These are phyloP conservation scores for Penstemon eatonii DNA, from an alignment of 257 asterid genomes.

Conservation along the genomic window DNA sequence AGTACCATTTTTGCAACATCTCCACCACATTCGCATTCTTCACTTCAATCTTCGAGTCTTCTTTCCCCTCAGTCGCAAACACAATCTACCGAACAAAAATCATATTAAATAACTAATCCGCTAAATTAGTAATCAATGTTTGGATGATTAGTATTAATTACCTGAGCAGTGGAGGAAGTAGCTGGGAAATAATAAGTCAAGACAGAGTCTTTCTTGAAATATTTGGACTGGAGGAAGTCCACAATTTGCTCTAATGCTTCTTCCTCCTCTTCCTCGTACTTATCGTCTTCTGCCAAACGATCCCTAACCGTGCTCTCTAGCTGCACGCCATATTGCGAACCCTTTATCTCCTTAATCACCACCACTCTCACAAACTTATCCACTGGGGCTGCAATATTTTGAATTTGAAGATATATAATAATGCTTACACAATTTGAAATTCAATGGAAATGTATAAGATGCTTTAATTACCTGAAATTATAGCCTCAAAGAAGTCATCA, in stretches of 20 bases:
- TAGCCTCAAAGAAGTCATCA: constrained; percentile 72
- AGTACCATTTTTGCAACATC: constrained; percentile 76
- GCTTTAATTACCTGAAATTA: constrained; percentile 58
- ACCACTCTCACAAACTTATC: constrained; percentile 69
- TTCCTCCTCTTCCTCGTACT: constrained; percentile 85
- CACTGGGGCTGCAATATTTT: constrained; percentile 59
- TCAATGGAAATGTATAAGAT: neutral
- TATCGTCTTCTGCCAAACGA: constrained; percentile 70
- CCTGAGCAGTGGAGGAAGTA: constrained; percentile 49
- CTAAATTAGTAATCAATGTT: neutral
- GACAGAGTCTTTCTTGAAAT: constrained; percentile 56
- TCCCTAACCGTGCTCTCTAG: constrained; percentile 77
- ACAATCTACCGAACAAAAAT: constrained; percentile 40
- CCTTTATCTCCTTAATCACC: constrained; percentile 95
- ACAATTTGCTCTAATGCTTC: constrained; percentile 60
- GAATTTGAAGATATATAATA: neutral
- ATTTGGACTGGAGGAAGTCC: constrained; percentile 70
- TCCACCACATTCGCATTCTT: constrained; percentile 77
- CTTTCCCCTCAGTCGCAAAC: constrained; percentile 59
- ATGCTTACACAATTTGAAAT: neutral
- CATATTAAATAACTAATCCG: neutral
- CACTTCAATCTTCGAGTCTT: constrained; percentile 58
- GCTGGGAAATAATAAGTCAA: constrained; percentile 65
- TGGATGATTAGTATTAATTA: neutral
- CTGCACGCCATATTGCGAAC: constrained; percentile 86